Percentiles rank a stretch among this genome's conserved stretches.
These are phyloP conservation scores for Carex parvula DNA, from an alignment of 176 grass and related monocot genomes.

Conservation along the genomic window DNA sequence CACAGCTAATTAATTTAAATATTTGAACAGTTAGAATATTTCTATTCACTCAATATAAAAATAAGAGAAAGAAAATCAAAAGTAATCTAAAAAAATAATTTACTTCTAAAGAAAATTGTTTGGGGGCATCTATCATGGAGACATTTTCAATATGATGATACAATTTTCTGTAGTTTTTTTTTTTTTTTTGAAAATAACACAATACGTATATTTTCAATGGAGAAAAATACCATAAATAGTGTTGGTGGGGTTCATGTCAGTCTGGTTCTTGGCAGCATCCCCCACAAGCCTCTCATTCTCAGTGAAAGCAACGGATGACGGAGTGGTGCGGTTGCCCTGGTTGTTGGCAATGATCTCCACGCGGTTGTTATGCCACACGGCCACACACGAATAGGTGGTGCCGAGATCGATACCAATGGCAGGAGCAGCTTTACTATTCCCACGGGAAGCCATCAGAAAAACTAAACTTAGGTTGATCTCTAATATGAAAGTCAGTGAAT, in stretches of 20 bases:
- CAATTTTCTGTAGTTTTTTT: not conserved
- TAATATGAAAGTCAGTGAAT: too few relatives aligned
- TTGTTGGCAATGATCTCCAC: conserved; percentile 10
- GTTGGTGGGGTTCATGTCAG: conserved; percentile 4
- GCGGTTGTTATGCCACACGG: not conserved
- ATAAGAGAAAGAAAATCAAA: not conserved
- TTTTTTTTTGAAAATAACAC: not conserved
- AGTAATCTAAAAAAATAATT: not conserved
- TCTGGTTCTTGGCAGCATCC: conserved; percentile 17
- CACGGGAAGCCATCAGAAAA: too few relatives aligned
- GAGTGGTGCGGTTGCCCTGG: conserved; percentile 10
- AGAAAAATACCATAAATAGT: not conserved
- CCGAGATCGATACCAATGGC: conserved; percentile 19
- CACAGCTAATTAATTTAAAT: conserved; percentile 32
- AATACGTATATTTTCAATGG: not conserved
- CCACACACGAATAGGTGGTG: not conserved
- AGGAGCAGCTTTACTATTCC: not conserved
- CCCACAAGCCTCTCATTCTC: conserved; percentile 4
- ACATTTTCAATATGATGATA: not conserved
- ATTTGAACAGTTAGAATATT: not conserved
- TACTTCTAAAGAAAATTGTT: not conserved
- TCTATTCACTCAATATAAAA: too few relatives aligned
- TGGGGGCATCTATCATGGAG: not conserved
- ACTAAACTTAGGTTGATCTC: too few relatives aligned
- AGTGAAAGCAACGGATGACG: not conserved